These are phyloP conservation scores for Rosa chinensis DNA, from an alignment of 306 rosid species.

Conservation along the genomic window DNA sequence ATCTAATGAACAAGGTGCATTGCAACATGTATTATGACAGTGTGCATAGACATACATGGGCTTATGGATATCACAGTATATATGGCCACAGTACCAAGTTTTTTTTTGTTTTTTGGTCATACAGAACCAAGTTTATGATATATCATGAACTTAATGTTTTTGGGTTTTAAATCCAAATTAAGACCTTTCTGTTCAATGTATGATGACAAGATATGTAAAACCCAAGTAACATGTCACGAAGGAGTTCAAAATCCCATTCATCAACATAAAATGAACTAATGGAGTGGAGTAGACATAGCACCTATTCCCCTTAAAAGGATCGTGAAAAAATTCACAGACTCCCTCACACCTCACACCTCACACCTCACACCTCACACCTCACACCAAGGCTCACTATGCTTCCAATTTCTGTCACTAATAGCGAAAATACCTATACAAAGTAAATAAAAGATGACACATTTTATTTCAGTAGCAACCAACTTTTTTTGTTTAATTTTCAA, in stretches of 20 bases:
- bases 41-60: neutral
- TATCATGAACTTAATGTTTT: neutral
- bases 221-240: neutral
- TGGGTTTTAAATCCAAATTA: neutral
- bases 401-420: too few relatives aligned
- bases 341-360: slow-evolving; percentile 36
- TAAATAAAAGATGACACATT: too few relatives aligned
- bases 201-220: neutral
- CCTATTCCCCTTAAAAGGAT: slow-evolving; percentile 70
- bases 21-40: neutral
- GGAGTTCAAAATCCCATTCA: slow-evolving; percentile 7
- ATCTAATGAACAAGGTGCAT: slow-evolving; percentile 2
- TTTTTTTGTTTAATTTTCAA: too few relatives aligned
- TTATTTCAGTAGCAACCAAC: too few relatives aligned
- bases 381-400: too few relatives aligned
- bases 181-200: neutral
- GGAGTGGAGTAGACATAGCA: slow-evolving; percentile 23
- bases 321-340: slow-evolving; percentile 75
- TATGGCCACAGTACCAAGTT: neutral
- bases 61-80: neutral
- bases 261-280: neutral
- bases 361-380: slow-evolving; percentile 38
- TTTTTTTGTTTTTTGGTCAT: neutral
- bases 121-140: too few relatives aligned
- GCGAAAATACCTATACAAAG: too few relatives aligned